Evolutionary conservation across 1,284 basidiomycete species (phyloP).

Genomic region (Inonotus obliquus): DNA sequence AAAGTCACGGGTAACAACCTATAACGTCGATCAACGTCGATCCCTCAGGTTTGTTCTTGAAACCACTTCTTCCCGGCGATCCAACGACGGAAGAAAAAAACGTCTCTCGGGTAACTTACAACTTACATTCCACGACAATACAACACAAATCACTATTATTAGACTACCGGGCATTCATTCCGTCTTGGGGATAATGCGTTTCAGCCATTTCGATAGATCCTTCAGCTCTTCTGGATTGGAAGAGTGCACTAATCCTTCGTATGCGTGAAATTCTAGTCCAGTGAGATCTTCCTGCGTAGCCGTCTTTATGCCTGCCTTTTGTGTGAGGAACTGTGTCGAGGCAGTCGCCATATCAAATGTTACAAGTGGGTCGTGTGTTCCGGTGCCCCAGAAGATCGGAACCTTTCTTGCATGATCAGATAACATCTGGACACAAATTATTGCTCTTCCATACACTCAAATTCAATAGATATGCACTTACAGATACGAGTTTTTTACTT

Average conservation of each 20-base stretch:
- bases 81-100: neutral
- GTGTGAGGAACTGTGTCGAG: slow-evolving; percentile 49
- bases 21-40: neutral
- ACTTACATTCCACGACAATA: neutral
- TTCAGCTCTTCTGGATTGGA: slow-evolving; percentile 57
- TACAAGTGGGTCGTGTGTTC: slow-evolving; percentile 68
- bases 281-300: slow-evolving; percentile 26
- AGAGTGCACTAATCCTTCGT: slow-evolving; percentile 59
- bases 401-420: slow-evolving; percentile 50
- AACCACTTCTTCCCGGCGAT: neutral
- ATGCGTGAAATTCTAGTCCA: slow-evolving; percentile 58
- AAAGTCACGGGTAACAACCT: neutral
- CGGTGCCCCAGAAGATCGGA: slow-evolving; percentile 90
- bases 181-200: slow-evolving; percentile 39
- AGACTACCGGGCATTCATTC: neutral
- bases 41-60: neutral
- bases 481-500: slow-evolving; percentile 62
- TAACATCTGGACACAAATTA: slow-evolving; percentile 42
- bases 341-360: slow-evolving; percentile 28
- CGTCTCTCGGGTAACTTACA: neutral
- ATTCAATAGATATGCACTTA: slow-evolving; percentile 29
- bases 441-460: neutral
- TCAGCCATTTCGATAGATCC: slow-evolving; percentile 61
- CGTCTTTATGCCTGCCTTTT: slow-evolving; percentile 41
- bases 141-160: neutral